Conservation (phyloP, 2,329 filamentous ascomycete genomes). For the Davidsoniella virescens region DNA sequence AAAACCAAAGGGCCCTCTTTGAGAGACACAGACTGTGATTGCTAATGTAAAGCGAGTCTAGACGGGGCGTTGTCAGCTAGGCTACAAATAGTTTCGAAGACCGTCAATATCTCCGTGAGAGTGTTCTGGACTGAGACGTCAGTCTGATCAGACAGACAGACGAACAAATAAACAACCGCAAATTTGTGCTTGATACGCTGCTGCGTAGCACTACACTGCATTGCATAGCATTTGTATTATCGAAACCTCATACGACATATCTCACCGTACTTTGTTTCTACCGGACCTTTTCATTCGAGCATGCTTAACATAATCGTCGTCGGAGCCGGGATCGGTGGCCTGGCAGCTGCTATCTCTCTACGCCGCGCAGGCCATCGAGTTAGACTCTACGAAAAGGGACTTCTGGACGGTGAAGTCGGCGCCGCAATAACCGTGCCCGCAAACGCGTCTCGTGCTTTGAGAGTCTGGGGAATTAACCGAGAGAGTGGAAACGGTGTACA, state of each 20-base stretch:
- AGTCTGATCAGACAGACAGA: not conserved
- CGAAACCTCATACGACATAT: not conserved
- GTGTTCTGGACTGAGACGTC: too few relatives aligned
- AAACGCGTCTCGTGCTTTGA: conserved; percentile 22
- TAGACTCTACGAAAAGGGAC: conserved; percentile 24
- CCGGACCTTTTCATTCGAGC: too few relatives aligned
- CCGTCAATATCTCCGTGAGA: too few relatives aligned
- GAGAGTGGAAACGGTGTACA: conserved; percentile 17
- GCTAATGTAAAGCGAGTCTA: too few relatives aligned
- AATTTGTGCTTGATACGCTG: too few relatives aligned
- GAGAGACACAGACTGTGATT: too few relatives aligned
- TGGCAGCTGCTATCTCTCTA: conserved; percentile 21
- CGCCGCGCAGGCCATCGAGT: conserved; percentile 21
- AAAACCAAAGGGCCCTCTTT: not conserved
- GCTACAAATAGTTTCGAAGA: too few relatives aligned
- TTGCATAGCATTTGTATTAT: too few relatives aligned
- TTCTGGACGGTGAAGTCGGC: conserved; percentile 22
- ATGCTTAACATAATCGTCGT: conserved; percentile 19
- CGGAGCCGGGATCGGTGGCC: conserved; percentile 24
- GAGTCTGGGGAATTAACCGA: conserved; percentile 23
- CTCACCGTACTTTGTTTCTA: not conserved
- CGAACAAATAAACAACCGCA: too few relatives aligned
- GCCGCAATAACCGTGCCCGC: conserved; percentile 25
- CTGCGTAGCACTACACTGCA: too few relatives aligned
- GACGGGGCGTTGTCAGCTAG: too few relatives aligned